Percentiles rank a stretch among this genome's conserved stretches.
Conservation (phyloP, 192 early-diverging fungal species). For the Coemansia sp. region DNA sequence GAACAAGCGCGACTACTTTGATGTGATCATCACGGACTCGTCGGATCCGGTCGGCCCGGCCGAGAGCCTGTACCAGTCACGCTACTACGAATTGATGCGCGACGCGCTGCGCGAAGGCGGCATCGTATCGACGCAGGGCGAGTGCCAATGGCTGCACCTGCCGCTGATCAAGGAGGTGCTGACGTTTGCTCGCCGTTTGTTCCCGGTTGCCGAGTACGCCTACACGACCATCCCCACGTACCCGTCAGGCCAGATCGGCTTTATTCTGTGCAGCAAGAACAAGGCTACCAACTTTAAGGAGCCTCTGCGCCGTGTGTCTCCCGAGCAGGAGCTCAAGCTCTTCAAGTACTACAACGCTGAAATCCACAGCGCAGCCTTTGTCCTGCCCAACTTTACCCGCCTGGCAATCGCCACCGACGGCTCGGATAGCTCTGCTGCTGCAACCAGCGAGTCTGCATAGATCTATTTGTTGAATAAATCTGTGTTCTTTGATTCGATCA, state of each 20-base stretch:
- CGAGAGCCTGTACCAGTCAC: constrained; percentile 87
- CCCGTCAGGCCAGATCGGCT: constrained; percentile 96
- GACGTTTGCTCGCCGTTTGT: constrained; percentile 74
- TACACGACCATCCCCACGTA: constrained; percentile 96
- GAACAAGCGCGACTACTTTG: constrained; percentile 83
- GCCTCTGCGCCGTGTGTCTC: constrained; percentile 74
- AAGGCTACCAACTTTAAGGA: constrained; percentile 65
- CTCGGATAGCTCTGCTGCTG: neutral
- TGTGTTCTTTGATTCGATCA: neutral
- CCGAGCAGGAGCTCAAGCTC: constrained; percentile 77
- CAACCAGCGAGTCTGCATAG: neutral
- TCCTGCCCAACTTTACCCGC: constrained; percentile 89
- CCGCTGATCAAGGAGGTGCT: constrained; percentile 89
- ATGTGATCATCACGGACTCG: constrained; percentile 98
- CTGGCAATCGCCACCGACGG: constrained; percentile 20
- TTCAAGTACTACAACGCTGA: constrained; percentile 94
- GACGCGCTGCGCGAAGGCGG: constrained; percentile 84
- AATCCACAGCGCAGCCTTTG: constrained; percentile 88
- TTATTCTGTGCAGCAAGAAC: constrained; percentile 90
- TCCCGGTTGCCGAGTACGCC: constrained; percentile 91
- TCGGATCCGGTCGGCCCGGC: constrained; percentile 99
- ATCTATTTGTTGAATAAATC: neutral
- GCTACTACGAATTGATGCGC: constrained; percentile 93
- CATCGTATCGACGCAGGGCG: constrained; percentile 95
- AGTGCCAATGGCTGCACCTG: constrained; percentile 99